Base-by-base conservation (phyloP, 768 basidiomycete genomes). In the Leccinum pellstonianum region DNA sequence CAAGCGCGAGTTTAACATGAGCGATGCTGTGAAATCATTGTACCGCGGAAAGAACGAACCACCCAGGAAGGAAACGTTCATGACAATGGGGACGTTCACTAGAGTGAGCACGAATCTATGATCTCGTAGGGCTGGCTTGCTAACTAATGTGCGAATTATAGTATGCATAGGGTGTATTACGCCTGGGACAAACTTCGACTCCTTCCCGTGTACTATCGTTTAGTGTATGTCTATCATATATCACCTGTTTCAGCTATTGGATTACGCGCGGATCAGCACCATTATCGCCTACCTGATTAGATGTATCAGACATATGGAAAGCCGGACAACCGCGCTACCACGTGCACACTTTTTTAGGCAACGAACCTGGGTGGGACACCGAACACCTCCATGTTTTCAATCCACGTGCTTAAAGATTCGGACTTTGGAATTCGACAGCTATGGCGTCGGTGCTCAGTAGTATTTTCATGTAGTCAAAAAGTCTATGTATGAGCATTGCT, bases 11-110 rank as follows among this genome's bases (percentile, higher is more conserved):
- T 86, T 86, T 2, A 80, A 75, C 5, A 95, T 95, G 93, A 94
- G 86, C 65, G 88, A 86, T 11, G 92, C 92, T 15, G 86, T 97
- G 37, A 90, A 88, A 76, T 88, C 87, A 37, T 70, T 97, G 64
- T 97, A 95, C 70, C 67, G 64, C 19, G 81, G 75, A 46, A 72
- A 77, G 11, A 84, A 85, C 58, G 81, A 84, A 21, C 80, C 78
- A 15, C 75, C 80, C 54, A 80, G 77, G 70, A 92, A 93, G 70
- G 90, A 90, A 76, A 94, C 91, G 6, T 95, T 94, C 66, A 93
- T 93, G 83, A 95, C 93, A 1, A 90, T 88, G 83, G 86, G 87
- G 17, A 96, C 94, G 12, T 97, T 95, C 65, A 95, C 90, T 9
- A 83, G 94, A 76, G 93, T 94, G 69, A 74, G 93, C 79, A 14